A percentile compares a stretch with the other conserved stretches of the same genome.
These are phyloP conservation scores for Skeletonema grethae DNA, from an alignment of 108 stramenopile genomes.

Conservation along the genomic window DNA sequence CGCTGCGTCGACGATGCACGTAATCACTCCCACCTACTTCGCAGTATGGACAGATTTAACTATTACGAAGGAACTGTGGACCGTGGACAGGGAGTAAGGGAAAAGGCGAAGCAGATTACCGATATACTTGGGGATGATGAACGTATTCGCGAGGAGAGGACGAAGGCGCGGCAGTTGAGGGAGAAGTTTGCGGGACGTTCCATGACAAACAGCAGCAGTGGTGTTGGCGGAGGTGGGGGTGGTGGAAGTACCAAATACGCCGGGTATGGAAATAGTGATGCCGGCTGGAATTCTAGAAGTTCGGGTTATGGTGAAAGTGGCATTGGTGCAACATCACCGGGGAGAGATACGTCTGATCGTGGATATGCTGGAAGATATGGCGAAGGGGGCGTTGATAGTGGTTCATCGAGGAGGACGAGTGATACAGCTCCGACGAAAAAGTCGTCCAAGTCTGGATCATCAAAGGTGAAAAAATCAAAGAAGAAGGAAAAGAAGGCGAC, in stretches of 20 bases:
- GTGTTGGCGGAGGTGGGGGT: slow-evolving; percentile 43
- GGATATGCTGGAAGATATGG: slow-evolving; percentile 55
- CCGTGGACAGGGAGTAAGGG: slow-evolving; percentile 86
- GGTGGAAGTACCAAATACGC: slow-evolving; percentile 51
- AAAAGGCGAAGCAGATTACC: slow-evolving; percentile 92
- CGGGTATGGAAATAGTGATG: slow-evolving; percentile 81
- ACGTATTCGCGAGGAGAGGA: slow-evolving; percentile 90
- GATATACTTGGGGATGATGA: slow-evolving; percentile 93
- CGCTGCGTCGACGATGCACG: slow-evolving; percentile 95
- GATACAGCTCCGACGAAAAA: slow-evolving; percentile 28
- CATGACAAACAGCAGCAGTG: slow-evolving; percentile 37
- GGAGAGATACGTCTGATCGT: slow-evolving; percentile 15
- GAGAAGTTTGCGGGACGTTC: slow-evolving; percentile 72
- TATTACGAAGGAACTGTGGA: slow-evolving; percentile 96
- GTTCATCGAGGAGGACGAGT: slow-evolving; percentile 17
- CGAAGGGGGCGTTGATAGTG: slow-evolving; percentile 40
- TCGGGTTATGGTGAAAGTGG: slow-evolving; percentile 78
- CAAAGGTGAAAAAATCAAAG: slow-evolving; percentile 76
- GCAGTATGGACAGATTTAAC: slow-evolving; percentile 87
- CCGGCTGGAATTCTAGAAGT: slow-evolving; percentile 35
- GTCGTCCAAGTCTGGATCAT: slow-evolving; percentile 59
- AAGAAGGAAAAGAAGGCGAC: slow-evolving; percentile 64
- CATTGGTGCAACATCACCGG: slow-evolving; percentile 43
- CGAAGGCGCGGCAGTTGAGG: slow-evolving; percentile 84
- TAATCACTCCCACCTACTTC: slow-evolving; percentile 82